Base-by-base conservation (phyloP, 1,284 basidiomycete genomes). In the Boletellus deceptivus region DNA sequence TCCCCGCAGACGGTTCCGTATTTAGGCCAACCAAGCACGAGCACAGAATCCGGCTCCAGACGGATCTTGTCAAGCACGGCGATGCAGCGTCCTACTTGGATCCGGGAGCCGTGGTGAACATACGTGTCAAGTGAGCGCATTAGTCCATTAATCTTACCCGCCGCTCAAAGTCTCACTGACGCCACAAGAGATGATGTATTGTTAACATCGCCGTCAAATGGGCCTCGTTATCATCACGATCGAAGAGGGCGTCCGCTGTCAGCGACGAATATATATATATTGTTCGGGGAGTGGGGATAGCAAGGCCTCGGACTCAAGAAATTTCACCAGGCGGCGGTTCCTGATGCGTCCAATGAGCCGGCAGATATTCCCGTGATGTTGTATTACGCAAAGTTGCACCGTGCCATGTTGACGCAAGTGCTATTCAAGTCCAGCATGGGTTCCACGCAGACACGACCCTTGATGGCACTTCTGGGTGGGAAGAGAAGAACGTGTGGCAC, bases 381-480 rank as follows among this genome's bases (percentile, higher is more conserved):
- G 29, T 31, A 11, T 33, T 39, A 39, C 16, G 37, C 37, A 46
- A 20, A 29, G 9, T 8, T 16, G 46, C 38, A 31, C 22, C 39
- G 40, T 11, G 25, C 20, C 22, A 35, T 25, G 29, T 24, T 24
- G n/a, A 10, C 24, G 29, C 22, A 7, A 22, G 36, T 22, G 24
- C 20, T 18, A 33, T 34, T 44, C 37, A 38, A 38, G 37, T 20
- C 20, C 20, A 22, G 31, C 18, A n/a, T 22, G 3, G 6, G 13
- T 49, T 43, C 34, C 47, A 49, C 47, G 41, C 17, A 20, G 13
- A 29, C 6, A 14, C 41, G 35, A 43, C 47, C 47, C 47, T 49
- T 27, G 40, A 41, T 17, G 17, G 27, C 5, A 31, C 18, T 36
- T 27, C 35, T 6, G 17, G 24, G 8, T 13, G 22, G 16, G 18